Conservation (phyloP, 768 basidiomycete species). For the Russula abietina region DNA sequence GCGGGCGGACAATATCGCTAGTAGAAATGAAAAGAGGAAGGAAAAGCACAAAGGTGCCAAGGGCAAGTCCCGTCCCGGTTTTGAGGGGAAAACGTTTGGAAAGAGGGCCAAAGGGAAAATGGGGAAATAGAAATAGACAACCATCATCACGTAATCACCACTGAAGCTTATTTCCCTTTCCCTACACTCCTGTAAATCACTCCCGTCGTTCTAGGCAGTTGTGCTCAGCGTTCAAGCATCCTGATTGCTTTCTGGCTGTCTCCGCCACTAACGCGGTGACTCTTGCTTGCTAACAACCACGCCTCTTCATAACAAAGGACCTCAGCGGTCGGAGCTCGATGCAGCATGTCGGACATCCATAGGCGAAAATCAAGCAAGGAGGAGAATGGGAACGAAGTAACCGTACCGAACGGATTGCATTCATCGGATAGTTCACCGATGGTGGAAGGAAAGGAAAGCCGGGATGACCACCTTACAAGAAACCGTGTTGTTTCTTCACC, state of each 20-base stretch:
- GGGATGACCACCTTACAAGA: conserved; percentile 12
- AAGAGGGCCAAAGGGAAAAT: conserved; percentile 33
- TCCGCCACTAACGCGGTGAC: not conserved
- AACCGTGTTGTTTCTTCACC: conserved; percentile 23
- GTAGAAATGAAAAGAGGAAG: conserved; percentile 68
- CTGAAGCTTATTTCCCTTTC: not conserved
- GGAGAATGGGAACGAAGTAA: conserved; percentile 30
- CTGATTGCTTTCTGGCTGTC: not conserved
- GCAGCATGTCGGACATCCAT: conserved; percentile 28
- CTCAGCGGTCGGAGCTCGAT: not conserved
- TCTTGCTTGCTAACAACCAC: not conserved
- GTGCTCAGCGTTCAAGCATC: not conserved
- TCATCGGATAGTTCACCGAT: conserved; percentile 5
- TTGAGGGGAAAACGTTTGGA: conserved; percentile 79
- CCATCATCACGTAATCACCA: conserved; percentile 6
- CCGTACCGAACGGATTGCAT: conserved; percentile 19
- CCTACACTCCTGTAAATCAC: not conserved
- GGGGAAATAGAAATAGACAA: not conserved
- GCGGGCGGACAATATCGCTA: conserved; percentile 82
- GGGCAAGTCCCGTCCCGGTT: conserved; percentile 68
- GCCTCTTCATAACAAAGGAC: not conserved
- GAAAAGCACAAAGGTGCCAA: conserved; percentile 53
- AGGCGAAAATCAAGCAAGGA: conserved; percentile 36
- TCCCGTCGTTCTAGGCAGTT: not conserved
- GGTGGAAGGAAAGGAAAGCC: not conserved